Percentiles rank a stretch among this genome's conserved stretches.
Evolutionary conservation across 2,329 filamentous ascomycete species (phyloP).

Genomic region (Sclerotinia glacialis): DNA sequence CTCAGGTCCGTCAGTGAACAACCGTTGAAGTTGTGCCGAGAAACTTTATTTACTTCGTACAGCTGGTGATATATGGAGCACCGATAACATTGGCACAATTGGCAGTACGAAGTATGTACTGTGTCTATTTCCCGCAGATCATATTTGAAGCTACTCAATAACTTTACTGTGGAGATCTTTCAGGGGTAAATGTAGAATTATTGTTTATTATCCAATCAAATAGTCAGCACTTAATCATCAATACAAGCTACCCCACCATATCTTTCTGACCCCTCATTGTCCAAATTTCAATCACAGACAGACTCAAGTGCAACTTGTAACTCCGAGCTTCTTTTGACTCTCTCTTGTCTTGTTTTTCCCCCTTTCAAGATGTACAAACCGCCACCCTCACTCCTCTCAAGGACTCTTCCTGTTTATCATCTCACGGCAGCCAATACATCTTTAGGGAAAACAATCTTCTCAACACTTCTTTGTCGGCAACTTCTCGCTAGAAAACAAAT

Average conservation of each 20-base stretch:
- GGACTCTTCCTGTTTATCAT: constrained; percentile 15
- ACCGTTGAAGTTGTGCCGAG: constrained; percentile 4
- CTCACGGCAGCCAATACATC: constrained; percentile 19
- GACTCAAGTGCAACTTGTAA: constrained; percentile 6
- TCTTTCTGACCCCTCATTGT: not conserved
- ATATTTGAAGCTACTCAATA: not conserved
- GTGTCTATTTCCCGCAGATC: not conserved
- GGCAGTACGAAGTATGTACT: too few relatives aligned
- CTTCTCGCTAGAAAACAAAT: constrained; percentile 7
- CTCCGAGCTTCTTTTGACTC: not conserved
- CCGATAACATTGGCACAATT: not conserved
- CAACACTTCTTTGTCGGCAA: constrained; percentile 19
- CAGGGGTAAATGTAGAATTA: not conserved
- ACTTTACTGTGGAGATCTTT: not conserved
- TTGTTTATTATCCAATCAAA: not conserved
- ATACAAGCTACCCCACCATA: constrained; percentile 15
- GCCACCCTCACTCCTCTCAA: constrained; percentile 15
- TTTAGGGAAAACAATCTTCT: constrained; percentile 21
- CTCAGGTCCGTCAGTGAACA: not conserved
- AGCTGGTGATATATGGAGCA: not conserved
- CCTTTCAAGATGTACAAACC: constrained; percentile 14
- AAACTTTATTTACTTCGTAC: not conserved
- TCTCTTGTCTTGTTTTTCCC: not conserved
- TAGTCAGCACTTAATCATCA: not conserved
- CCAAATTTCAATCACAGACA: not conserved